A percentile compares a stretch with the other conserved stretches of the same genome.
These are phyloP conservation scores for Persicaria maculosa DNA, from an alignment of 148 eudicot species.

Conservation along the genomic window DNA sequence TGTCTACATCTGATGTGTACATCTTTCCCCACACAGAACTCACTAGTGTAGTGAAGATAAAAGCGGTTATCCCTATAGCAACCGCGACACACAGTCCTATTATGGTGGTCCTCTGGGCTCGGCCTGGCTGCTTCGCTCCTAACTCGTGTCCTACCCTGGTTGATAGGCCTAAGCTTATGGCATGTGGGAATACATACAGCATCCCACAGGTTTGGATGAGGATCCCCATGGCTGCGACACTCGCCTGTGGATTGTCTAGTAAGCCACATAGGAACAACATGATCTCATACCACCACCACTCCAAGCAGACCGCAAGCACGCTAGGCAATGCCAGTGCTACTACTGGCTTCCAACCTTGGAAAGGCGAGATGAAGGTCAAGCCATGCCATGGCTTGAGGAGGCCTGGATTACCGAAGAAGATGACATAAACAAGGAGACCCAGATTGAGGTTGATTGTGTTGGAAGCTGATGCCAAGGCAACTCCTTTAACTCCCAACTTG, in stretches of 20 bases:
- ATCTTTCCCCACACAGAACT: constrained; percentile 61
- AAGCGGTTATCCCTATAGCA: constrained; percentile 36
- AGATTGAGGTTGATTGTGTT: constrained; percentile 51
- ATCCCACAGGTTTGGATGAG: constrained; percentile 74
- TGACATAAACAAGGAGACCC: constrained; percentile 46
- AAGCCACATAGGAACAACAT: constrained; percentile 76
- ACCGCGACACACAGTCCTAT: constrained; percentile 39
- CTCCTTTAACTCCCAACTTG: constrained; percentile 60
- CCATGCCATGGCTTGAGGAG: constrained; percentile 65
- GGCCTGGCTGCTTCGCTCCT: constrained; percentile 54
- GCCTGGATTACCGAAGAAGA: constrained; percentile 18
- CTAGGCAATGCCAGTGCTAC: constrained; percentile 64
- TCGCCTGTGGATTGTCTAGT: constrained; percentile 48
- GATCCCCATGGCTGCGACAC: constrained; percentile 78
- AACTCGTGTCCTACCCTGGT: constrained; percentile 73
- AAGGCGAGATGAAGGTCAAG: constrained; percentile 27
- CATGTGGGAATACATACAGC: constrained; percentile 56
- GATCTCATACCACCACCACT: constrained; percentile 99
- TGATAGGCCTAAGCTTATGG: constrained; percentile 59
- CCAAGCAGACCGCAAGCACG: constrained; percentile 58
- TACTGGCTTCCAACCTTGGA: constrained; percentile 67
- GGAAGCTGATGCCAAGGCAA: constrained; percentile 62
- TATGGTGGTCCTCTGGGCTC: constrained; percentile 48
- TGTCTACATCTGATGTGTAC: constrained; percentile 50
- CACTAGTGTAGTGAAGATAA: constrained; percentile 29